A percentile compares a stretch with the other conserved stretches of the same genome.
These are phyloP conservation scores for Trichodelitschia bisporula DNA, from an alignment of 495 filamentous ascomycete species.

Conservation along the genomic window DNA sequence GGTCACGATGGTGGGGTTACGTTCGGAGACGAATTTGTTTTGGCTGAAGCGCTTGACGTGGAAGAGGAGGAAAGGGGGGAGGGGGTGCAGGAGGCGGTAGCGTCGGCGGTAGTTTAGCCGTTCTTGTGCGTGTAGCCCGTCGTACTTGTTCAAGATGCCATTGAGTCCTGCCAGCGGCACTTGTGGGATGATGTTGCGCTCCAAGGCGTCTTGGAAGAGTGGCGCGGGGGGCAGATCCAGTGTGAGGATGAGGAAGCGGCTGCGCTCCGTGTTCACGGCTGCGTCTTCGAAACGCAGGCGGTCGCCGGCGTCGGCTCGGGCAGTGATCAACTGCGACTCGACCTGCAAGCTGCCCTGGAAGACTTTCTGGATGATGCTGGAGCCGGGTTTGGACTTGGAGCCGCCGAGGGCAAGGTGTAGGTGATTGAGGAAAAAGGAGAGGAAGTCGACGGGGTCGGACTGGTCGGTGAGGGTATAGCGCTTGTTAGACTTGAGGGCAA, in stretches of 20 bases:
- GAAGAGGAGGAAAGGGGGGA: conserved; percentile 79
- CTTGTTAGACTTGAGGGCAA: conserved; percentile 72
- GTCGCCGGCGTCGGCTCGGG: conserved; percentile 67
- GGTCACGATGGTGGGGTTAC: conserved; percentile 95
- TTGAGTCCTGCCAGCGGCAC: conserved; percentile 54
- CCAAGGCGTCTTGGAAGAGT: conserved; percentile 81
- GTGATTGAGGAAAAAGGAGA: conserved; percentile 93
- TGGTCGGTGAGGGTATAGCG: conserved; percentile 78
- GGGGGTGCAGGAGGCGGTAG: conserved; percentile 75
- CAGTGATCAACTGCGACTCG: conserved; percentile 84
- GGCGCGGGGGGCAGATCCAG: conserved; percentile 81
- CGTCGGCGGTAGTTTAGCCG: conserved; percentile 63
- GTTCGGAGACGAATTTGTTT: conserved; percentile 87
- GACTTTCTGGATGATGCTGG: conserved; percentile 62
- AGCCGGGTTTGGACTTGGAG: conserved; percentile 59
- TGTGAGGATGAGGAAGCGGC: conserved; percentile 70
- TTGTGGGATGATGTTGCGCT: conserved; percentile 90
- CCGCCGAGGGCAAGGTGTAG: conserved; percentile 81
- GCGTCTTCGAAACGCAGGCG: conserved; percentile 88
- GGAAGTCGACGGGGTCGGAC: conserved; percentile 86
- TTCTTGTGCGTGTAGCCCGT: conserved; percentile 70
- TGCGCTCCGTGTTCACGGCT: conserved; percentile 49
- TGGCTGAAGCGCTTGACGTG: conserved; percentile 91
- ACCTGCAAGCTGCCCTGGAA: conserved; percentile 86
- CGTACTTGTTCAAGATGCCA: conserved; percentile 89